Evolutionary conservation across 805 yeast species (phyloP).

Genomic region (Sungouiella thailandica): DNA sequence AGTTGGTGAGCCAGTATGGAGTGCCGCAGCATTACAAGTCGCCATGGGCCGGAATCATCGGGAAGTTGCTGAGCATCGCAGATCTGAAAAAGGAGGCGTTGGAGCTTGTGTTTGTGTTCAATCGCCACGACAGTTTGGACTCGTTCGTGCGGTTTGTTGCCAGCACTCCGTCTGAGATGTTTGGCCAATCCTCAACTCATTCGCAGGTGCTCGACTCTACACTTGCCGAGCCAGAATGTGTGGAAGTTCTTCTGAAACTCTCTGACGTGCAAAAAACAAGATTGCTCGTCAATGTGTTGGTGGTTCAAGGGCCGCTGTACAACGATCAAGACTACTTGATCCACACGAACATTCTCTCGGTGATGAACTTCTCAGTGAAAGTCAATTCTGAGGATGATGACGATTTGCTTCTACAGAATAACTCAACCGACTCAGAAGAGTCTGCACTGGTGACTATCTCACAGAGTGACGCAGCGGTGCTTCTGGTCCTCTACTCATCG

Average conservation of each 20-base stretch:
- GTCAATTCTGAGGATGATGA: constrained; percentile 3
- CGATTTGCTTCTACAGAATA: constrained; percentile 1
- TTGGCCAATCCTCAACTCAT: neutral
- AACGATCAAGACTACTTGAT: neutral
- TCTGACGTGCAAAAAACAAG: neutral
- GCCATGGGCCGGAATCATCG: neutral
- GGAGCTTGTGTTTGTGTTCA: constrained; percentile 3
- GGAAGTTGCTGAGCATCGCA: neutral
- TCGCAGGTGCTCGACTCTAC: neutral
- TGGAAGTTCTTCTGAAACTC: neutral
- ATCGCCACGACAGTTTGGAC: constrained; percentile 3
- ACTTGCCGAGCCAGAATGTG: neutral
- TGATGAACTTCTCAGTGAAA: constrained; percentile 1
- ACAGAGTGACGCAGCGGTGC: neutral
- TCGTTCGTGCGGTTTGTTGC: constrained; percentile 6
- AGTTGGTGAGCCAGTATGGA: neutral
- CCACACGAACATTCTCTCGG: constrained; percentile 5
- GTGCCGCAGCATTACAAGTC: neutral
- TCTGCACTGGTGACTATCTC: neutral
- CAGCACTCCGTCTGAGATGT: neutral
- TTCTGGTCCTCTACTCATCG: constrained; percentile 4
- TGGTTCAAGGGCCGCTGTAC: neutral
- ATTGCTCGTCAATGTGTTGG: constrained; percentile 1
- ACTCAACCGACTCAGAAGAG: neutral
- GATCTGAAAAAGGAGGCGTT: neutral